These are phyloP conservation scores for Ophiosphaerella herpotricha DNA, from an alignment of 2,329 filamentous ascomycete species.

Conservation along the genomic window DNA sequence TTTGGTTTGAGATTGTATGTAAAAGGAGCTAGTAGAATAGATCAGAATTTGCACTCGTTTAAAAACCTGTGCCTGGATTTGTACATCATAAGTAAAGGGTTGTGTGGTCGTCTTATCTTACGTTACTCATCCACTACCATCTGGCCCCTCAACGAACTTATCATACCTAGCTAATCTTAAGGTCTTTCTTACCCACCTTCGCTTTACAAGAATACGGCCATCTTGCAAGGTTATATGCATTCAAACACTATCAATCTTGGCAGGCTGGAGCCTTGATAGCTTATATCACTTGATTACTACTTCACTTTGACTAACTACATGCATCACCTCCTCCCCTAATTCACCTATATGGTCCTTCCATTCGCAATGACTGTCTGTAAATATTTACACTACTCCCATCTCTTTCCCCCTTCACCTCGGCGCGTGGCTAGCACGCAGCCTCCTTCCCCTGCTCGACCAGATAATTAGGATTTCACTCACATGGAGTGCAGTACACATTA, in stretches of 20 bases:
- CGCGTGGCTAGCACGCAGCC: constrained; percentile 2
- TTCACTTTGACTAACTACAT: too few relatives aligned
- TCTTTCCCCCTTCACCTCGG: not conserved
- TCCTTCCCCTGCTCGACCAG: not conserved
- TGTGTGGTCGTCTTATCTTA: too few relatives aligned
- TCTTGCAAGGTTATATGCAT: too few relatives aligned
- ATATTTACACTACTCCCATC: not conserved
- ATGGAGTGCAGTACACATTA: constrained; percentile 14
- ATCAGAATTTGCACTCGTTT: not conserved
- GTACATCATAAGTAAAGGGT: not conserved
- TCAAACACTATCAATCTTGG: too few relatives aligned
- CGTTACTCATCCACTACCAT: too few relatives aligned
- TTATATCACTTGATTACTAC: too few relatives aligned
- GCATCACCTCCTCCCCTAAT: too few relatives aligned
- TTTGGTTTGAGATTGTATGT: not conserved
- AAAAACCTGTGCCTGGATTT: not conserved
- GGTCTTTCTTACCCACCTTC: too few relatives aligned
- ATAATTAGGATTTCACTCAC: constrained; percentile 6
- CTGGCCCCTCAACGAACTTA: too few relatives aligned
- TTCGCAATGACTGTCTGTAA: not conserved
- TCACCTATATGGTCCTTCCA: not conserved
- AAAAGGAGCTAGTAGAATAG: not conserved
- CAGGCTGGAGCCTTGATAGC: too few relatives aligned
- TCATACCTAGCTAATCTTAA: too few relatives aligned
- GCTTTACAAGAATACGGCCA: too few relatives aligned